Base-by-base conservation (phyloP, 1,139 yeast species). In the Debaryomycetaceae sp. region DNA sequence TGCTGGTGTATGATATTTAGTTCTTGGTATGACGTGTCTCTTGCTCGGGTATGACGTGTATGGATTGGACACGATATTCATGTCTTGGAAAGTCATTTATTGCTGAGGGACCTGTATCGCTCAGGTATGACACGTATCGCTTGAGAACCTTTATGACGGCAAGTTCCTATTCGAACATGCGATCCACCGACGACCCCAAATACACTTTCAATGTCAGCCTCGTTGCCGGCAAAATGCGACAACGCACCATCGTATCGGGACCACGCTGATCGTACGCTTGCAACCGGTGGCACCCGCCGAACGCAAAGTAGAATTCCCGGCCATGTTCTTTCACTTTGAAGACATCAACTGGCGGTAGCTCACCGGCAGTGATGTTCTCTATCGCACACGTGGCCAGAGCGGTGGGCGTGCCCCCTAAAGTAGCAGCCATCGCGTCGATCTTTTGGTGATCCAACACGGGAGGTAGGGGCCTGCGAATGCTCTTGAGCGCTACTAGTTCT, bases 211-310 rank as follows among this genome's bases (percentile, higher is more conserved):
- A 49, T 21, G 79, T 81, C 25, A 64, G 62, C 35, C 72, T 66
- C 0, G 87, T 78, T 4, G 82, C 77, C 1, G 87, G 87, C 22
- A 78, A 49, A 6, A 79, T 49, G 40, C 72, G 73, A 45, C 82
- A 75, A 39, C 66, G 73, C 3, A 79, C 87, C 55, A 66, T 40
- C 1, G 63, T 56, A 23, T 67, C 72, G 4, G 34, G 31, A 4
- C 43, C 47, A 2, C 39, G 38, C 15, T 34, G 29, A 37, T 77
- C 86, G 45, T 79, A 79, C 0, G 87, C 87, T 47, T 81, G 92
- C 40, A 81, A 75, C 36, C 93, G 53, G 47, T 81, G 93, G 47
- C 93, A 81, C 0, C 92, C 92, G 7, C 92, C 92, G 51, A 81
- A 77, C 2, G 92, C 93, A 55, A 81, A 82, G 45, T 76, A 81